A percentile compares a stretch with the other conserved stretches of the same genome.
Evolutionary conservation across 441 rosid genomes (phyloP).

Genomic region (Kokia cookei): DNA sequence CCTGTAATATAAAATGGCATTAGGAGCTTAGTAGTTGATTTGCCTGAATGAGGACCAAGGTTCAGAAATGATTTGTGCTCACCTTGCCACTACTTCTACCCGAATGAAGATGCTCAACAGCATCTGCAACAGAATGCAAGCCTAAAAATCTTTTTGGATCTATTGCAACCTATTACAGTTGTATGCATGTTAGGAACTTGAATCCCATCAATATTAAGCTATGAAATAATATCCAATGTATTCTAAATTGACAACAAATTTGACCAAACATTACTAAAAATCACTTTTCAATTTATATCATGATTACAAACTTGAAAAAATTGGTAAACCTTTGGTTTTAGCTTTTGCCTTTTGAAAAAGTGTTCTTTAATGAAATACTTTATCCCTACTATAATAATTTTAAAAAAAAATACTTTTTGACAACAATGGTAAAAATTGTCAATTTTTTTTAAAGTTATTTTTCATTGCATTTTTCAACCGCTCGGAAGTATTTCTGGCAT

Average conservation of each 20-base stretch:
- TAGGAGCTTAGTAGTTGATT: not conserved
- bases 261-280: too few species aligned
- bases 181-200: not conserved
- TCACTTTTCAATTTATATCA: too few species aligned
- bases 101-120: constrained; percentile 93
- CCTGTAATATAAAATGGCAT: constrained; percentile 33
- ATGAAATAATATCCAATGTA: not conserved
- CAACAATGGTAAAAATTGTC: too few species aligned
- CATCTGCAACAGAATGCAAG: constrained; percentile 67
- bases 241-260: not conserved
- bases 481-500: too few species aligned
- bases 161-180: constrained; percentile 43
- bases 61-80: not conserved
- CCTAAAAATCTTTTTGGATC: constrained; percentile 82
- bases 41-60: not conserved
- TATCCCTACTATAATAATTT: too few species aligned
- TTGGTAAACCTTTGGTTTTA: too few species aligned
- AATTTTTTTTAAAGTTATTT: too few species aligned
- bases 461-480: too few species aligned
- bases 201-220: not conserved
- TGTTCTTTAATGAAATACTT: too few species aligned
- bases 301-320: too few species aligned
- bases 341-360: too few species aligned
- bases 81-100: constrained; percentile 99
- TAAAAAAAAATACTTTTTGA: too few species aligned